These are phyloP conservation scores for Globisporangium irregulare DNA, from an alignment of 352 stramenopile genomes.

Conservation along the genomic window DNA sequence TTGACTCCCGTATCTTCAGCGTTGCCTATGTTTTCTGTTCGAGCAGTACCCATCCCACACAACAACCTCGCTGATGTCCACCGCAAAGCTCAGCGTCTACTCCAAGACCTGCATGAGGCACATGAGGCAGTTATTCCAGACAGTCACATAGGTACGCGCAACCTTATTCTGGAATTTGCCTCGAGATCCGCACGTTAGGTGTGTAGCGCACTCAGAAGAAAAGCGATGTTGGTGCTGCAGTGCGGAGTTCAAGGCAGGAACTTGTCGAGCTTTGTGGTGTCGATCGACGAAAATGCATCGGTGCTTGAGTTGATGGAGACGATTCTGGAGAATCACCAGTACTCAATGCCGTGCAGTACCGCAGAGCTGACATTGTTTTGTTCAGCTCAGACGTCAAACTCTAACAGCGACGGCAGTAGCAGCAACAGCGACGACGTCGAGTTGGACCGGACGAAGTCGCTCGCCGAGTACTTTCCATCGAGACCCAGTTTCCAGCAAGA, in stretches of 20 bases:
- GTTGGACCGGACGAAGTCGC: neutral
- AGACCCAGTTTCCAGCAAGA: conserved; percentile 6
- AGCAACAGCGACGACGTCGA: neutral
- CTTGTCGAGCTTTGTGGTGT: neutral
- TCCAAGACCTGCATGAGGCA: neutral
- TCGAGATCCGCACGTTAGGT: neutral
- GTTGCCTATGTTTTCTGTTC: neutral
- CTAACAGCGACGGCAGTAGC: neutral
- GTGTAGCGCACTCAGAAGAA: neutral
- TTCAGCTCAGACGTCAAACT: neutral
- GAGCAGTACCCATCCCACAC: neutral
- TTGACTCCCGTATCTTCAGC: neutral
- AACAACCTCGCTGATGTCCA: neutral
- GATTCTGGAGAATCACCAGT: conserved; percentile 1
- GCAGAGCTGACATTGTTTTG: conserved; percentile 3
- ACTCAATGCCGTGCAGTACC: neutral
- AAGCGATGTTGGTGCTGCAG: conserved; percentile 4
- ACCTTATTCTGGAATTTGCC: neutral
- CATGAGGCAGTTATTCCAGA: neutral
- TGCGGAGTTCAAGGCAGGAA: neutral
- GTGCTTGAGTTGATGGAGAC: neutral
- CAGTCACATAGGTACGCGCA: neutral
- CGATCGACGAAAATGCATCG: neutral
- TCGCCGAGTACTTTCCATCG: neutral
- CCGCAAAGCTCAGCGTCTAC: neutral